Base-by-base conservation (phyloP, 495 filamentous ascomycete species). In the Annulohypoxylon bovei region DNA sequence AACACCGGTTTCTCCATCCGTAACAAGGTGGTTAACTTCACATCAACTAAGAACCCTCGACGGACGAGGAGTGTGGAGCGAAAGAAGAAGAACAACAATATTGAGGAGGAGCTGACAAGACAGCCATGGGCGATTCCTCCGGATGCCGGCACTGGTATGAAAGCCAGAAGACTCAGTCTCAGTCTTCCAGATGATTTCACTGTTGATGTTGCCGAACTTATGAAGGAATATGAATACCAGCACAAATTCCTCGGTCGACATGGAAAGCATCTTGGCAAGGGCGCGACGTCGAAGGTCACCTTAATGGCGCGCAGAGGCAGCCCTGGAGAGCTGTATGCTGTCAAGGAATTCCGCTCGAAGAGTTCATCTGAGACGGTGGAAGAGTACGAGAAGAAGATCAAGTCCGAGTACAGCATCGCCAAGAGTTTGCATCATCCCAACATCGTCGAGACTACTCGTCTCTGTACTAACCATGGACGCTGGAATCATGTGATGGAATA, bases 401-500 rank as follows among this genome's bases (percentile, higher is more conserved):
- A 92, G 69, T 90, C 88, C 18, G 92, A 95, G 75, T 95, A 86
- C 81, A 90, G 87, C 75, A 89, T 93, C 56, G 90, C 90, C 46
- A 91, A 91, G 79, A 90, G 88, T 67, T 76, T 92, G 62, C 84
- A 89, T 72, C 92, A 95, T 75, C 92, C 92, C 16, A 94, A 93
- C 74, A 90, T 94, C 63, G 89, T 94, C 68, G 86, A 89, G 71
- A 93, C 90, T 0, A 81, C 91, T 22, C 86, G 88, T 7, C 79
- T 95, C 14, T 93, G 92, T 78, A 88, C 83, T 28, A 78, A 88
- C 73, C 82, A 90, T 69, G 82, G 83, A 28, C 85, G 87, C 32
- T 93, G 90, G 89, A 91, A 90, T 74, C 90, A 93, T 74, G 92
- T 94, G 57, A 95, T 95, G 92, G 92, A 95, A 75, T 94, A 89